These are phyloP conservation scores for Cicer bijugum DNA, from an alignment of 306 rosid species.

Conservation along the genomic window DNA sequence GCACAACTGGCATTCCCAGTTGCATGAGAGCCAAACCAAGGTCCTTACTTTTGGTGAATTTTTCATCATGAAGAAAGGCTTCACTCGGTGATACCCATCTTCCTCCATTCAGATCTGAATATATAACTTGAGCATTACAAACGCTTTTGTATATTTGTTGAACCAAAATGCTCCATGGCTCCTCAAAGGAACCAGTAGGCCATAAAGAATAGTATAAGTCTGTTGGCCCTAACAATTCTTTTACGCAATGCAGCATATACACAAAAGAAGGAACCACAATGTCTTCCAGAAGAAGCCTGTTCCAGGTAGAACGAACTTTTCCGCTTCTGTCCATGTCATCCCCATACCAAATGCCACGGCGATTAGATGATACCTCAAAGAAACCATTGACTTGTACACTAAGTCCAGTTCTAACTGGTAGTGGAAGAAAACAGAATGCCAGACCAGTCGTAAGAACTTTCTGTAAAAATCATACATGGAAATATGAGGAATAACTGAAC, in stretches of 20 bases:
- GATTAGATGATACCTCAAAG: slow-evolving; percentile 94
- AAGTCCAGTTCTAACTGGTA: slow-evolving; percentile 93
- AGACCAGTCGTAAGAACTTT: slow-evolving; percentile 73
- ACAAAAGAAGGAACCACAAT: slow-evolving; percentile 80
- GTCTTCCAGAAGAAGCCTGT: slow-evolving; percentile 91
- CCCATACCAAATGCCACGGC: slow-evolving; percentile 99
- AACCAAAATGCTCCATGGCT: slow-evolving; percentile 91
- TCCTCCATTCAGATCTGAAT: slow-evolving; percentile 83
- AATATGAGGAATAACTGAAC: slow-evolving; percentile 47
- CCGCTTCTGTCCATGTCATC: slow-evolving; percentile 99
- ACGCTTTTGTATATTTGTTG: slow-evolving; percentile 72
- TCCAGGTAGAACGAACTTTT: slow-evolving; percentile 92
- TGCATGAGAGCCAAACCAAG: slow-evolving; percentile 79
- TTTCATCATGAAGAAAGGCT: slow-evolving; percentile 86
- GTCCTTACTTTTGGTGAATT: slow-evolving; percentile 67
- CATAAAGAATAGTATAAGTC: slow-evolving; percentile 74
- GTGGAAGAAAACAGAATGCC: slow-evolving; percentile 96
- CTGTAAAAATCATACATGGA: slow-evolving; percentile 63
- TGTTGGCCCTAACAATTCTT: slow-evolving; percentile 68
- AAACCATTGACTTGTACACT: slow-evolving; percentile 92
- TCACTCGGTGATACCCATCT: slow-evolving; percentile 85
- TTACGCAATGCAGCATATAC: slow-evolving; percentile 73
- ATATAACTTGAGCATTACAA: slow-evolving; percentile 63
- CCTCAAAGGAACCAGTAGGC: slow-evolving; percentile 93
- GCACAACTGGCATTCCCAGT: slow-evolving; percentile 87